Conservation (phyloP, 768 basidiomycete species). For the Erythrobasidium yunnanense region DNA sequence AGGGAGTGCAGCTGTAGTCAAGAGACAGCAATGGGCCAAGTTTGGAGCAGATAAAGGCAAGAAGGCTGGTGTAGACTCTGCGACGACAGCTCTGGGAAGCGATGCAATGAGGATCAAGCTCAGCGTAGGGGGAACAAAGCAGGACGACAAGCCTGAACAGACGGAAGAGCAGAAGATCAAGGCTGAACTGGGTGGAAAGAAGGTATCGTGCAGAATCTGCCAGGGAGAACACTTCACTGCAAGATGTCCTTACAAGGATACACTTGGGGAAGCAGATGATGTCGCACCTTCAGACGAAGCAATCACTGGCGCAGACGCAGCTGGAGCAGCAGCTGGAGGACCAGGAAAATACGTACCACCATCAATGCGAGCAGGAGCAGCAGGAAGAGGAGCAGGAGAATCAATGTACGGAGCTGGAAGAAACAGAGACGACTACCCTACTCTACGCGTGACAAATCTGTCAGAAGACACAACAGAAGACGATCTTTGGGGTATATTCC, state of each 20-base stretch:
- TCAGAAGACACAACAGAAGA: constrained; percentile 89
- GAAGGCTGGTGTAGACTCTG: constrained; percentile 75
- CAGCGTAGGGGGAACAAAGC: constrained; percentile 29
- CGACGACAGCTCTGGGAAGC: constrained; percentile 78
- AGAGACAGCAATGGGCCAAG: constrained; percentile 49
- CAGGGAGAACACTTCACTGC: constrained; percentile 96
- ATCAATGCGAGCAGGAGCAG: constrained; percentile 65
- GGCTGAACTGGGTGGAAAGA: constrained; percentile 48
- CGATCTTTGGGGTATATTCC: constrained; percentile 85
- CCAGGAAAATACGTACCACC: constrained; percentile 86
- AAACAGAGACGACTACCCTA: constrained; percentile 80
- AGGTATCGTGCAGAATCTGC: constrained; percentile 84
- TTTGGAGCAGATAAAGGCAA: constrained; percentile 86
- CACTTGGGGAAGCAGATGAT: constrained; percentile 53
- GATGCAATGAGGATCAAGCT: constrained; percentile 59
- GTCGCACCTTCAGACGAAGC: constrained; percentile 3
- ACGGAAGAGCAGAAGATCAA: constrained; percentile 46
- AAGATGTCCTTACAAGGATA: constrained; percentile 96
- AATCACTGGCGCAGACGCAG: constrained; percentile 25
- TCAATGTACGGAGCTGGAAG: constrained; percentile 56
- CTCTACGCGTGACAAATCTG: constrained; percentile 91
- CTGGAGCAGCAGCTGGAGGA: constrained; percentile 40
- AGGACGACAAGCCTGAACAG: constrained; percentile 36
- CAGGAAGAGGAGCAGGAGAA: constrained; percentile 60
- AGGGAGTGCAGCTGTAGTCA: constrained; percentile 88